Evolutionary conservation across 2,329 filamentous ascomycete species (phyloP).

Genomic region (Xylariales sp.): DNA sequence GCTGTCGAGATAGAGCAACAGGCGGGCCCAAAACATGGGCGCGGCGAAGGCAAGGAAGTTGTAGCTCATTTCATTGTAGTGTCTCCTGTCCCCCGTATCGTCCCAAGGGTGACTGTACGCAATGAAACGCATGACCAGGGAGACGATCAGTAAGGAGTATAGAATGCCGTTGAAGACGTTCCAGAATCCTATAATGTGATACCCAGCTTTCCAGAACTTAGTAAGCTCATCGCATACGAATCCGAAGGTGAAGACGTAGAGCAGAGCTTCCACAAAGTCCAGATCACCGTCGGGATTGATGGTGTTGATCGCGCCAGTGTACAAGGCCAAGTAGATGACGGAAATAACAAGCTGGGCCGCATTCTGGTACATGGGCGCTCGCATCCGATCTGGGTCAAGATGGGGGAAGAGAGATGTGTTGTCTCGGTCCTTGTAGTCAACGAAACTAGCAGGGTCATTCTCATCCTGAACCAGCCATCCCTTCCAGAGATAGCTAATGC

Average conservation of each 20-base stretch:
- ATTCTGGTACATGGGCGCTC: conserved; percentile 89
- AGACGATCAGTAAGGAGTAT: conserved; percentile 73
- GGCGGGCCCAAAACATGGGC: conserved; percentile 93
- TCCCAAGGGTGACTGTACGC: conserved; percentile 60
- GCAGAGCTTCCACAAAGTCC: conserved; percentile 74
- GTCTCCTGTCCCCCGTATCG: conserved; percentile 46
- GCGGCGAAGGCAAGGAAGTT: conserved; percentile 91
- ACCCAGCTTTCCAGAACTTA: conserved; percentile 93
- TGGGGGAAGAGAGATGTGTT: conserved; percentile 75
- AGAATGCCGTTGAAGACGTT: conserved; percentile 87
- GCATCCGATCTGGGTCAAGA: conserved; percentile 91
- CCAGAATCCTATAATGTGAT: conserved; percentile 92
- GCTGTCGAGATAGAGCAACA: conserved; percentile 88
- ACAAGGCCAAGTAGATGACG: conserved; percentile 75
- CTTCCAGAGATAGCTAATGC: conserved; percentile 85
- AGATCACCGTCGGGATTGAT: conserved; percentile 82
- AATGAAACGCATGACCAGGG: conserved; percentile 73
- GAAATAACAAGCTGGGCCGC: conserved; percentile 81
- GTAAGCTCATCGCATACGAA: conserved; percentile 83
- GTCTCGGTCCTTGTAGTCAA: conserved; percentile 79
- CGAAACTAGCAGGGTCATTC: conserved; percentile 80
- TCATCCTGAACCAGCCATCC: conserved; percentile 98
- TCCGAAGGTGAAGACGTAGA: conserved; percentile 88
- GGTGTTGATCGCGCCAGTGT: conserved; percentile 89
- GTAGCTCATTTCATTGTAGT: conserved; percentile 80